Percentiles rank a stretch among this genome's conserved stretches.
phyloP scores from a whole-genome alignment of 371 early-diverging fungal genomes.

The Rhizopus stolonifer region DNA sequence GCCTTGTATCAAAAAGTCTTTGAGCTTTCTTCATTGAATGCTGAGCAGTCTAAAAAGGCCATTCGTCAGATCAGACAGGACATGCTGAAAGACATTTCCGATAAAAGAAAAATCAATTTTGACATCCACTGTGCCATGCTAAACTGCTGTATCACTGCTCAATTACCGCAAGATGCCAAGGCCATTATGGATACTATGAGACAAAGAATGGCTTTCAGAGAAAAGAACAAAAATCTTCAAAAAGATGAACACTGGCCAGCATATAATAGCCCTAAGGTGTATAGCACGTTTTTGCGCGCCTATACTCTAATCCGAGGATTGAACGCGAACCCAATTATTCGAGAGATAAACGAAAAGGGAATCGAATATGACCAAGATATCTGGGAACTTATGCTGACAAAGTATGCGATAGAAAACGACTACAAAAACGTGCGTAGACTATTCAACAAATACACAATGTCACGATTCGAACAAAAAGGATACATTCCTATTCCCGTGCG shows the following conservation, averaged over 20 bases:
- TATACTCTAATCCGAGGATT: neutral
- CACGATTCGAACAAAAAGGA: constrained; percentile 36
- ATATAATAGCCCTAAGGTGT: neutral
- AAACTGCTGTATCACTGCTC: constrained; percentile 41
- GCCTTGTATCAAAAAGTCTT: constrained; percentile 38
- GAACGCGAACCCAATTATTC: constrained; percentile 6
- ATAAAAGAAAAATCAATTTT: constrained; percentile 17
- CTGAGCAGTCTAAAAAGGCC: constrained; percentile 36
- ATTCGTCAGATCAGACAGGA: constrained; percentile 37
- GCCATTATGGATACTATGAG: constrained; percentile 12
- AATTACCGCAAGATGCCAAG: constrained; percentile 23
- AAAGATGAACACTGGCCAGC: no score
- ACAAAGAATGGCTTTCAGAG: neutral
- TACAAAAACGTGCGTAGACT: constrained; percentile 14
- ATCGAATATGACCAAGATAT: constrained; percentile 14
- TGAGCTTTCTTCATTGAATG: constrained; percentile 36
- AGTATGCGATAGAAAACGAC: constrained; percentile 9
- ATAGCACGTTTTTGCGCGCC: neutral
- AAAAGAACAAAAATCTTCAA: neutral
- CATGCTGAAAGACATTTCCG: constrained; percentile 34
- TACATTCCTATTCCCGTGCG: constrained; percentile 45
- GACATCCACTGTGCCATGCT: constrained; percentile 36
- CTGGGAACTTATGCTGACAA: constrained; percentile 13
- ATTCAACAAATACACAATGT: constrained; percentile 47
- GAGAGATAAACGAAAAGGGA: constrained; percentile 8